phyloP scores from a whole-genome alignment of 805 yeast species.

The Candida chauliodis region DNA sequence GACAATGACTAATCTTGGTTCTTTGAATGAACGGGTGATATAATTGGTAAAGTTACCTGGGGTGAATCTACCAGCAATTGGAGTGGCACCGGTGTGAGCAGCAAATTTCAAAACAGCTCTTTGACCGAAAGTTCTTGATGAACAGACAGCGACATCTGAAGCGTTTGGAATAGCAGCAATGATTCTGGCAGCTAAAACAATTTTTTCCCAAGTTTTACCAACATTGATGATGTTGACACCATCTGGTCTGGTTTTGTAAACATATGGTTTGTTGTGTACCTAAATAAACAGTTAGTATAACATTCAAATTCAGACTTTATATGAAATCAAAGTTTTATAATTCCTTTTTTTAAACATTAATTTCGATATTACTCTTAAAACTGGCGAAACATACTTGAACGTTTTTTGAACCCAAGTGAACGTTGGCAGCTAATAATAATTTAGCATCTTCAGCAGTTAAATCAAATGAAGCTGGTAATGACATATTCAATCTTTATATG shows the following conservation, averaged over 20 bases:
- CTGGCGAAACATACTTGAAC: constrained; percentile 74
- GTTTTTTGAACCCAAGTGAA: constrained; percentile 99
- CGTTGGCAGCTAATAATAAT: constrained; percentile 98
- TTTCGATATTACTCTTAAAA: not conserved
- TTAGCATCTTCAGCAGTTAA: constrained; percentile 98
- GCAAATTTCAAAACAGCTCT: constrained; percentile 99
- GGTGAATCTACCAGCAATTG: constrained; percentile 99
- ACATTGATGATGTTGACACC: constrained; percentile 98
- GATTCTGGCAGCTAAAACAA: constrained; percentile 98
- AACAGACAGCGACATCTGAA: constrained; percentile 96
- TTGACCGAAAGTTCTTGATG: constrained; percentile 99
- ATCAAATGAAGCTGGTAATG: constrained; percentile 84
- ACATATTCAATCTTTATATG: constrained; percentile 41
- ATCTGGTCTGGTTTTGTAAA: constrained; percentile 97
- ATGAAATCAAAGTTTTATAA: no score
- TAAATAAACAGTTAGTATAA: constrained; percentile 19
- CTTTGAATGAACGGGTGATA: constrained; percentile 99
- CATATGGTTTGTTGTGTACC: constrained; percentile 97
- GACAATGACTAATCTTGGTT: constrained; percentile 98
- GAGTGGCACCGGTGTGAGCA: constrained; percentile 99
- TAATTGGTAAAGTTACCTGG: constrained; percentile 99
- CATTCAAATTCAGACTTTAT: no score
- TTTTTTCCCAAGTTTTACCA: constrained; percentile 99
- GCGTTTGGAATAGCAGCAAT: constrained; percentile 99
- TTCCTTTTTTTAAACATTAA: no score